phyloP scores from a whole-genome alignment of 805 yeast genomes.

The Zygosaccharomyces pseudorouxii region DNA sequence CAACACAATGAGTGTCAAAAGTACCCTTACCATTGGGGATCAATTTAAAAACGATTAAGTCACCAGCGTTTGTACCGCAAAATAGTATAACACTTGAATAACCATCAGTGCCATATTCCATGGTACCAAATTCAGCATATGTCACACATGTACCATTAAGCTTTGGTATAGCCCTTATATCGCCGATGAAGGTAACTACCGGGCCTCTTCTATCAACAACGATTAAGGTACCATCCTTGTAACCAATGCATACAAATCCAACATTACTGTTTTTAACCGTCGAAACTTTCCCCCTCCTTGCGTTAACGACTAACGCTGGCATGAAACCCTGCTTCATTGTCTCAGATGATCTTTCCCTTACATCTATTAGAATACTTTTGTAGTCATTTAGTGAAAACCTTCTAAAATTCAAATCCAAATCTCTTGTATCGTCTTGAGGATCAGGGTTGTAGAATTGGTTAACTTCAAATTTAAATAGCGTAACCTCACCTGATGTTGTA shows the following conservation, averaged over 20 bases:
- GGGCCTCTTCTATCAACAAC: slow-evolving; percentile 78
- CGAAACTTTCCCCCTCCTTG: slow-evolving; percentile 48
- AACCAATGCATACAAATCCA: slow-evolving; percentile 80
- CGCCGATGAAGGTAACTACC: slow-evolving; percentile 49
- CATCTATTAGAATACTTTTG: slow-evolving; percentile 38
- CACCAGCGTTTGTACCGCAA: slow-evolving; percentile 74
- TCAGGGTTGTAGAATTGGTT: slow-evolving; percentile 44
- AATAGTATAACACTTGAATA: slow-evolving; percentile 62
- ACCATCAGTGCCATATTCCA: slow-evolving; percentile 58
- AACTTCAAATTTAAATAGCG: slow-evolving; percentile 63
- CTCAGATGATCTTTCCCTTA: slow-evolving; percentile 48
- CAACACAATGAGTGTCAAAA: slow-evolving; percentile 51
- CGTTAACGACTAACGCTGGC: slow-evolving; percentile 46
- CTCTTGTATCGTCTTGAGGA: slow-evolving; percentile 19
- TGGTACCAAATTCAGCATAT: slow-evolving; percentile 63
- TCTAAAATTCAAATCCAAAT: slow-evolving; percentile 31
- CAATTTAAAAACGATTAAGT: slow-evolving; percentile 56
- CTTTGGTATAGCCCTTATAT: slow-evolving; percentile 23
- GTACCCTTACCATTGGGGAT: slow-evolving; percentile 57
- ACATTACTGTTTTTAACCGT: slow-evolving; percentile 61
- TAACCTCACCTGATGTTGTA: slow-evolving; percentile 64
- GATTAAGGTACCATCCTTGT: slow-evolving; percentile 61
- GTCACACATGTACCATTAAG: slow-evolving; percentile 42
- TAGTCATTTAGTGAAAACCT: slow-evolving; percentile 28
- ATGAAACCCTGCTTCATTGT: slow-evolving; percentile 53